These are phyloP conservation scores for Clavispora santaluciae DNA, from an alignment of 805 yeast species.

Conservation along the genomic window DNA sequence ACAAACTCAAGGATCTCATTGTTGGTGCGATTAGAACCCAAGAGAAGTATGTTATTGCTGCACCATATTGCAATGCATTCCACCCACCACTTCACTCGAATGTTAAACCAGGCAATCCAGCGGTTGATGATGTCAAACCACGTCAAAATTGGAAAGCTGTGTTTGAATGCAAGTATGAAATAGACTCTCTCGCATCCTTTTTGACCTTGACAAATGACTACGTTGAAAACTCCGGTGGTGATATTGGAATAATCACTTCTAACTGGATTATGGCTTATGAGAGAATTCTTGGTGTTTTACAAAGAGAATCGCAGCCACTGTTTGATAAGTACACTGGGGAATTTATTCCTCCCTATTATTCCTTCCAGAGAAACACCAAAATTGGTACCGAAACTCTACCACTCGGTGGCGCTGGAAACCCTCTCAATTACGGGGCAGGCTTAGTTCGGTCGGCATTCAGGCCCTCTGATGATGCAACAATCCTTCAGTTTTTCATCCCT, in stretches of 20 bases:
- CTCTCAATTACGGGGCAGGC: slow-evolving; percentile 67
- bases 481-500: slow-evolving; percentile 77
- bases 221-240: slow-evolving; percentile 46
- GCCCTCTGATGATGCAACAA: slow-evolving; percentile 85
- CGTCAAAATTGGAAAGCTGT: slow-evolving; percentile 64
- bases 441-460: slow-evolving; percentile 78
- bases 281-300: slow-evolving; percentile 46
- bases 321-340: slow-evolving; percentile 48
- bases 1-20: slow-evolving; percentile 45
- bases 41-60: slow-evolving; percentile 52
- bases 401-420: slow-evolving; percentile 77
- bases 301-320: slow-evolving; percentile 59
- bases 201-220: slow-evolving; percentile 71
- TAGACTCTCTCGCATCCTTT: slow-evolving; percentile 82
- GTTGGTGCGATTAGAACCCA: slow-evolving; percentile 81
- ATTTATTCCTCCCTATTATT: slow-evolving; percentile 48
- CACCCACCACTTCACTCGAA: slow-evolving; percentile 67
- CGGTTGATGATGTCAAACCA: slow-evolving; percentile 65
- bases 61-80: slow-evolving; percentile 89
- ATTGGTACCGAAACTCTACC: slow-evolving; percentile 80
- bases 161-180: slow-evolving; percentile 86
- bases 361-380: slow-evolving; percentile 69
- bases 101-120: slow-evolving; percentile 46
- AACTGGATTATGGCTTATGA: slow-evolving; percentile 59
- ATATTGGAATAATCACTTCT: slow-evolving; percentile 41